Evolutionary conservation across 306 rosid species (phyloP).

Genomic region (Hippophae gyantsensis): DNA sequence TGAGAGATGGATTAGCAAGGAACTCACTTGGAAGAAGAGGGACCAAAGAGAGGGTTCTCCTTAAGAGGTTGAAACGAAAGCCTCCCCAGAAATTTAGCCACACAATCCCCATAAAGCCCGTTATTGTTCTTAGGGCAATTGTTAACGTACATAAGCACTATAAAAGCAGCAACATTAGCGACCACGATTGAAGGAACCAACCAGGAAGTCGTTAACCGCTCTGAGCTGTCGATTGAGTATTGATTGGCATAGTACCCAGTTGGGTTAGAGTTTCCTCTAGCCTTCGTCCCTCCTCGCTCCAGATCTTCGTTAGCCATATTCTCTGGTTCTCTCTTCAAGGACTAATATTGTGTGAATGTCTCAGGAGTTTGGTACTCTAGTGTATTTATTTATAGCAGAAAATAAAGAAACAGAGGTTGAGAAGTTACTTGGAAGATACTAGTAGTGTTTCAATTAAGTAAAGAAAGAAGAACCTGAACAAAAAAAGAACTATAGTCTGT

Average conservation of each 20-base stretch:
- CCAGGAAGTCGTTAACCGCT: conserved; percentile 40
- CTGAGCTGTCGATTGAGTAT: conserved; percentile 28
- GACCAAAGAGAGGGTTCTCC: conserved; percentile 47
- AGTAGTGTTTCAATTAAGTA: background rate
- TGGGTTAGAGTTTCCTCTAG: conserved; percentile 10
- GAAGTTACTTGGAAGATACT: conserved; percentile 25
- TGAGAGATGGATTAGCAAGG: too few species aligned
- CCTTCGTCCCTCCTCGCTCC: conserved; percentile 36
- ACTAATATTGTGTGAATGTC: background rate
- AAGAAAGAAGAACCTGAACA: too few species aligned
- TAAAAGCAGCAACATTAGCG: conserved; percentile 31
- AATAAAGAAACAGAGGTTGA: conserved; percentile 6
- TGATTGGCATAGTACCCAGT: conserved; percentile 13
- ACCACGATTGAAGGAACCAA: conserved; percentile 40
- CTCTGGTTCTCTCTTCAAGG: too few species aligned
- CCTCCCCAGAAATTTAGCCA: conserved; percentile 33
- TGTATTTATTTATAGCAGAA: background rate
- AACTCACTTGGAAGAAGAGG: conserved; percentile 15
- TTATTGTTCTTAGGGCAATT: conserved; percentile 30
- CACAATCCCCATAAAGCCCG: conserved; percentile 20
- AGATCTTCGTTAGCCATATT: conserved; percentile 34
- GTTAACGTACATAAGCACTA: conserved; percentile 33
- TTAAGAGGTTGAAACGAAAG: conserved; percentile 38
- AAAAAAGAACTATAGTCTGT: too few species aligned
- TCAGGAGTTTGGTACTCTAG: background rate